These are phyloP conservation scores for Plantago major DNA, from an alignment of 257 asterid species.

Conservation along the genomic window DNA sequence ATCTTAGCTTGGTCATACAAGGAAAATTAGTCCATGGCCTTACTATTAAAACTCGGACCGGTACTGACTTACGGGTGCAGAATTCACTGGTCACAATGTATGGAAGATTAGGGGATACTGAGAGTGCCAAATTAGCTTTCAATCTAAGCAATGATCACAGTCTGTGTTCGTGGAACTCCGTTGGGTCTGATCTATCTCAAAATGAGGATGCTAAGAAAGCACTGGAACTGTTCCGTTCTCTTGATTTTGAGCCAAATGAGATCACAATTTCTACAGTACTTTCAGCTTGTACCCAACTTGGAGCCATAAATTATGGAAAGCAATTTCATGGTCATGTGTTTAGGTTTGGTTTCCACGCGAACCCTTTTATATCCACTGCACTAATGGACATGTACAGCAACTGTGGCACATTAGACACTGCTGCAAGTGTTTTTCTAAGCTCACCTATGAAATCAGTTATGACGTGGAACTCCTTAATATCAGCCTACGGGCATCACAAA, in stretches of 20 bases:
- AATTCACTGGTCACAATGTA: conserved; percentile 65
- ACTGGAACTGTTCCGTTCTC: conserved; percentile 38
- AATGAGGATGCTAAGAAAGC: conserved; percentile 61
- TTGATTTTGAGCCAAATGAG: conserved; percentile 59
- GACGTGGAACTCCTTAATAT: conserved; percentile 62
- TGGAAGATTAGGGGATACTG: conserved; percentile 52
- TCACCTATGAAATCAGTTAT: conserved; percentile 36
- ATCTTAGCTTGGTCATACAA: conserved; percentile 36
- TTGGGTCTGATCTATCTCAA: conserved; percentile 52
- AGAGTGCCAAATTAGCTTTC: conserved; percentile 53
- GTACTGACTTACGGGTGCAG: conserved; percentile 40
- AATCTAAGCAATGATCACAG: conserved; percentile 36
- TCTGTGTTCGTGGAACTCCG: conserved; percentile 67
- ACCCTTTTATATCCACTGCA: conserved; percentile 49
- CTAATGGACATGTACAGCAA: conserved; percentile 67
- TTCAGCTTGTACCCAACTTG: conserved; percentile 61
- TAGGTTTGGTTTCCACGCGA: conserved; percentile 31
- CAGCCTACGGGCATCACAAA: conserved; percentile 60
- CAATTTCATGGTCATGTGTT: conserved; percentile 58
- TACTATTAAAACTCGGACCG: conserved; percentile 42
- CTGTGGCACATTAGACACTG: conserved; percentile 52
- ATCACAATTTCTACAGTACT: conserved; percentile 55
- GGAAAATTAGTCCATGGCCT: conserved; percentile 49
- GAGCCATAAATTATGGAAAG: conserved; percentile 41
- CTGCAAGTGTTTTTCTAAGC: conserved; percentile 38